Evolutionary conservation across 169 alveolate genomes (phyloP).

Genomic region (Cryptosporidium xiaoi): DNA sequence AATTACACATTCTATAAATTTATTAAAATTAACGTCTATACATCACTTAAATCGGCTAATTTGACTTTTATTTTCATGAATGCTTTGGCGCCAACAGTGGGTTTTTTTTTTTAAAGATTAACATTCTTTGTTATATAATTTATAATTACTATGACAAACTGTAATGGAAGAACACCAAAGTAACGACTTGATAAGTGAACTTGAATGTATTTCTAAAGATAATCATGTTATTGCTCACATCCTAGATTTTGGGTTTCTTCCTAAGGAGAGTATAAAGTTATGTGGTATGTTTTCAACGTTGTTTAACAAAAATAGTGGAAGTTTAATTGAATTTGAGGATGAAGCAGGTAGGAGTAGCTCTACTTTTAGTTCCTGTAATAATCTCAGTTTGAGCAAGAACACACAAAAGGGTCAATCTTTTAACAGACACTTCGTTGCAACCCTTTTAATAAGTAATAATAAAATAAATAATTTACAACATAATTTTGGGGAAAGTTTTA

Average conservation of each 20-base stretch:
- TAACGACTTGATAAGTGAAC: constrained; percentile 11
- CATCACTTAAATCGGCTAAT: not conserved
- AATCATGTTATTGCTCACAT: constrained; percentile 14
- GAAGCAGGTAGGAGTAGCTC: not conserved
- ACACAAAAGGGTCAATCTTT: not conserved
- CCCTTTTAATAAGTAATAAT: constrained; percentile 32
- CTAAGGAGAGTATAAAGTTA: constrained; percentile 14
- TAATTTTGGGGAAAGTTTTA: constrained; percentile 8
- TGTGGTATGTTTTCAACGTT: constrained; percentile 9
- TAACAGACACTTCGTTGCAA: constrained; percentile 3
- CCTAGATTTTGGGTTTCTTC: constrained; percentile 63
- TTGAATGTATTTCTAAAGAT: constrained; percentile 33
- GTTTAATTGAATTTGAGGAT: constrained; percentile 47
- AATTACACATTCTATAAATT: no score
- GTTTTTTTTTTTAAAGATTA: not conserved
- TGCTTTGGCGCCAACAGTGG: not conserved
- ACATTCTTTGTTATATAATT: not conserved
- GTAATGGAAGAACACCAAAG: constrained; percentile 8
- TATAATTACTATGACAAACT: not conserved
- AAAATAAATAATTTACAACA: not conserved
- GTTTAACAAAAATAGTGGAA: constrained; percentile 12
- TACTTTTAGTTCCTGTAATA: not conserved
- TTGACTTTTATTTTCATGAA: not conserved
- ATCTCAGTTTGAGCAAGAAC: not conserved
- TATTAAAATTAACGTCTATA: no score